Evolutionary conservation across 1,139 yeast genomes (phyloP).

Genomic region (Scheffersomyces quercinus): DNA sequence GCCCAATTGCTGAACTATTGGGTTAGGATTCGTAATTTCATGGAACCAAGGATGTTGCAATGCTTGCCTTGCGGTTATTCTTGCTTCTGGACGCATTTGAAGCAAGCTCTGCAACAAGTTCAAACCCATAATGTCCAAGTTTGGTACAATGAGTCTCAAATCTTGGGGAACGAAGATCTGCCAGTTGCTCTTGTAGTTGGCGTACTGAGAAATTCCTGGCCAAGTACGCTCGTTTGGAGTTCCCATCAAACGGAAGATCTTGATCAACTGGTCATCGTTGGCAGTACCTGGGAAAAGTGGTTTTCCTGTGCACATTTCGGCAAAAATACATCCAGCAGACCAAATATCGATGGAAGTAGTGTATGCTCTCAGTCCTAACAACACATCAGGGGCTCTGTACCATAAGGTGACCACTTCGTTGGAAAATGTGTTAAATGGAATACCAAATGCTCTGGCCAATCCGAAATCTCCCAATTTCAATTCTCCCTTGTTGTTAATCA

Average conservation of each 20-base stretch:
- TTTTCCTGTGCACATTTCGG: conserved; percentile 98
- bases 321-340: conserved; percentile 98
- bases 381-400: conserved; percentile 98
- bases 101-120: conserved; percentile 75
- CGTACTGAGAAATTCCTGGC: conserved; percentile 89
- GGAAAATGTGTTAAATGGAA: conserved; percentile 95
- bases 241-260: conserved; percentile 91
- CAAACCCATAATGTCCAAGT: conserved; percentile 76
- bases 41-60: conserved; percentile 95
- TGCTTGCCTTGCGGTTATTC: conserved; percentile 90
- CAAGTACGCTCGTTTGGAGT: conserved; percentile 94
- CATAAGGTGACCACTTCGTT: conserved; percentile 97
- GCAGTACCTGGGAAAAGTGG: conserved; percentile 96
- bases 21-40: conserved; percentile 57
- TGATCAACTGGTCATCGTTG: conserved; percentile 88
- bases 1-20: conserved; percentile 33
- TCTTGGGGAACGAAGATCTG: conserved; percentile 82
- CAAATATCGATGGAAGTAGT: conserved; percentile 97
- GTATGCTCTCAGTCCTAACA: conserved; percentile 91
- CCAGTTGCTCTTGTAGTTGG: conserved; percentile 83
- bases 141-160: conserved; percentile 72
- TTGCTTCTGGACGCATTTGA: conserved; percentile 89
- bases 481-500: conserved; percentile 86
- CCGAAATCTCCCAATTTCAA: conserved; percentile 97
- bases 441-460: conserved; percentile 95